Base-by-base conservation (phyloP, 176 grass and related monocot genomes). In the Eleusine indica region DNA sequence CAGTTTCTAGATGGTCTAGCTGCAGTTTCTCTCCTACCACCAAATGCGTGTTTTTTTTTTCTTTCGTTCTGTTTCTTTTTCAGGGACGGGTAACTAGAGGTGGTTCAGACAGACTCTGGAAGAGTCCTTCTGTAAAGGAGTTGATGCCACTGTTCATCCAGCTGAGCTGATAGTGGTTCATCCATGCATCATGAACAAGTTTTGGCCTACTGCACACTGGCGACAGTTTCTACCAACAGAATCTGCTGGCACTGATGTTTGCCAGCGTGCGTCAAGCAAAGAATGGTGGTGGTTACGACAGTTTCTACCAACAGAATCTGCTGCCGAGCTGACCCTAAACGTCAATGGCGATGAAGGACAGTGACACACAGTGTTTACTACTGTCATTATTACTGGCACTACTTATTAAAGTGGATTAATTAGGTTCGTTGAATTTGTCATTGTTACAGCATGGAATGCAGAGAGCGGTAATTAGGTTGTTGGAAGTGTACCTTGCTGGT, bases 401-500 rank as follows among this genome's bases (percentile, higher is more conserved):
- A 32, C 15, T 6, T 9, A 9, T 9, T 2, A 47, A 10, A 47
- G 9, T 47, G 9, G 9, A 11, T 10, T 47, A 4, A 43, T 43
- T 43, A 7, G 10, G 21, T 64, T 30, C 61, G 25, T 64, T 64
- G 25, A 12, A 28, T 62, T 60, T 4, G 9, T 28, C 9, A 3
- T 12, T 13, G 60, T 13, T 21, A 38, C 37, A 3, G 38, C 17
- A 18, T 16, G 38, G 17, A 56, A 52, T 52, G 46, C 0, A 44
- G 44, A 47, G 41, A 15, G 7, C 6, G 64, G 12, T 9, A 14
- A 30, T 28, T 21, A 1, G 4, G 3, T 29, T 29, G 60, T 4
- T 63, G n/a, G 60, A 63, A 7, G 1, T 40, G 44, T 76, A 98
- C 96, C 96, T 91, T 74, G 83, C 3, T 91, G 60, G 80, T 91